phyloP scores from a whole-genome alignment of 2,329 filamentous ascomycete species.

The Graphilbum sp. region DNA sequence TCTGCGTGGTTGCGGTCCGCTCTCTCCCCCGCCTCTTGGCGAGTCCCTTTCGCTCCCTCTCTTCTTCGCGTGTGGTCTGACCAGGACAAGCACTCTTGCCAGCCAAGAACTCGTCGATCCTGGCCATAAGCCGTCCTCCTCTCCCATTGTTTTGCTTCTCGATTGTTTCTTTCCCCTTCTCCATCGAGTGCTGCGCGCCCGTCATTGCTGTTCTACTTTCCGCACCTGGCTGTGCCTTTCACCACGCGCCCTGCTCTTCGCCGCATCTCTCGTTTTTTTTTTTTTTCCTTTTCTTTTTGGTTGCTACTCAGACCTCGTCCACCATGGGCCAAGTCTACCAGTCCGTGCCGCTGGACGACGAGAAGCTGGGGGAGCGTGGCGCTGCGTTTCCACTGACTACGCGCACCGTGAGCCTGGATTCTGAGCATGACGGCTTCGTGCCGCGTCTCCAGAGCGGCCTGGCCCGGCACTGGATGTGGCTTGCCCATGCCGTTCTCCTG shows the following conservation, averaged over 20 bases:
- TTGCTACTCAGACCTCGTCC: constrained; percentile 3
- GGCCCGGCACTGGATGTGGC: constrained; percentile 20
- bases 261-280: background rate
- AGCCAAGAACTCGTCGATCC: background rate
- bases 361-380: constrained; percentile 13
- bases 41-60: background rate
- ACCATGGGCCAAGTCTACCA: constrained; percentile 19
- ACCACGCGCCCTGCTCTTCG: no score
- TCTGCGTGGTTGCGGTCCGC: no score
- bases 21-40: background rate
- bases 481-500: constrained; percentile 22
- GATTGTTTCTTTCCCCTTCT: background rate
- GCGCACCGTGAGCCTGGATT: constrained; percentile 5
- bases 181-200: background rate
- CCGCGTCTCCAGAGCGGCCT: constrained; percentile 2
- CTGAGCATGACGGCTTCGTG: constrained; percentile 3
- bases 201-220: background rate
- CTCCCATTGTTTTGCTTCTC: background rate
- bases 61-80: background rate
- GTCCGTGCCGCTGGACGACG: constrained; percentile 20
- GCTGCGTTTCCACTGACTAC: constrained; percentile 1
- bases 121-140: background rate
- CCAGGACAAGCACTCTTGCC: background rate
- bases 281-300: background rate
- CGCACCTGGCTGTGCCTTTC: background rate